These are phyloP conservation scores for Paraurostyla sp. DNA, from an alignment of 73 alveolate species.

Conservation along the genomic window DNA sequence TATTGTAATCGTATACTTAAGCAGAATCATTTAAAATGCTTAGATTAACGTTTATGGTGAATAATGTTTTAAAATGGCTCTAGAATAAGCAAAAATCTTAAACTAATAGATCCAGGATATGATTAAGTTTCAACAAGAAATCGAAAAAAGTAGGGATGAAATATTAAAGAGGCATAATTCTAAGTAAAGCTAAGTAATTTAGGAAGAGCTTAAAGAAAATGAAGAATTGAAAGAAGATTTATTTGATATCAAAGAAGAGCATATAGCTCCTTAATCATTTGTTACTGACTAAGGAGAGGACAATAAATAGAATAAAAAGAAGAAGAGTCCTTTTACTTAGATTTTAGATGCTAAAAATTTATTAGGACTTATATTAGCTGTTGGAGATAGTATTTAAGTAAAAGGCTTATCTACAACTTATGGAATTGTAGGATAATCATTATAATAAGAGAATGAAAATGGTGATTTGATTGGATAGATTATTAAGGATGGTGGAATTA, in stretches of 20 bases:
- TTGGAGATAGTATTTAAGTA: not conserved
- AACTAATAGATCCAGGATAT: not conserved
- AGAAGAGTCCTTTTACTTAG: not conserved
- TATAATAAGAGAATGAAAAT: not conserved
- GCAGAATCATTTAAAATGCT: not conserved
- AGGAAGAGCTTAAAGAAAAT: not conserved
- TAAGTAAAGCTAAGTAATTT: not conserved
- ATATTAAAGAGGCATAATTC: not conserved
- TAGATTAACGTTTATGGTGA: not conserved
- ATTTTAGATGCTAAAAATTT: not conserved
- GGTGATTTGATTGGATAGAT: not conserved
- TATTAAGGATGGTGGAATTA: not conserved
- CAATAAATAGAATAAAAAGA: not conserved
- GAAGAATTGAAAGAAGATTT: not conserved
- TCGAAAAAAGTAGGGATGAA: too few relatives aligned
- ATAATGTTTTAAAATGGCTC: not conserved
- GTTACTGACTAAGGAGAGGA: not conserved
- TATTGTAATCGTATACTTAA: not conserved
- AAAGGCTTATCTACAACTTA: not conserved
- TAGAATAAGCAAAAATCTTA: not conserved
- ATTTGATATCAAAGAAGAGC: not conserved
- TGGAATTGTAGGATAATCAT: not conserved
- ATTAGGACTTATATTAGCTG: constrained; percentile 20
- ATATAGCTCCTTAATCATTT: not conserved
- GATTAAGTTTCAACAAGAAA: not conserved